Conservation (phyloP, 148 eudicot species). For the Pharnaceum exiguum region DNA sequence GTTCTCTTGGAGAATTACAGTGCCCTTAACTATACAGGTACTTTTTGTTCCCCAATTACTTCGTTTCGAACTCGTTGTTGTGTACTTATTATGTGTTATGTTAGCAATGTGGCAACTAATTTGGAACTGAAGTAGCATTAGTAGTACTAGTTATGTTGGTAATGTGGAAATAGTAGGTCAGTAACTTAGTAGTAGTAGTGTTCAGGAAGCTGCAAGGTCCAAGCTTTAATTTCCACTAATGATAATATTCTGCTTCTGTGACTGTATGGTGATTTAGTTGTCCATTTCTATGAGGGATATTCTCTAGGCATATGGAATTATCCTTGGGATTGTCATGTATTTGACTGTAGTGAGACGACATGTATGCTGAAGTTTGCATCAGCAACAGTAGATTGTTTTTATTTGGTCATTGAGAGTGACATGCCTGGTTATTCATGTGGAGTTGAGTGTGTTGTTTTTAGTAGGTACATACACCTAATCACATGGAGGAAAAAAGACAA, state of each 20-base stretch:
- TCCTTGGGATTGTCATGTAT: slow-evolving; percentile 8
- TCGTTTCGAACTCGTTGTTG: too few species aligned
- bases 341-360: background rate
- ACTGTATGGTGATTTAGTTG: slow-evolving; percentile 9
- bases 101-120: too few species aligned
- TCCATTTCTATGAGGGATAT: slow-evolving; percentile 20
- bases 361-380: background rate
- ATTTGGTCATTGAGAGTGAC: slow-evolving; percentile 8
- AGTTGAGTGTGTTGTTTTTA: background rate
- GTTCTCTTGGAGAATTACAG: slow-evolving; percentile 79
- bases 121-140: too few species aligned
- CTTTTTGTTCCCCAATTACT: background rate
- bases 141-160: too few species aligned
- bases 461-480: background rate
- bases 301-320: slow-evolving; percentile 14
- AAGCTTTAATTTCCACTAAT: background rate
- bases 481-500: background rate
- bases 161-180: background rate
- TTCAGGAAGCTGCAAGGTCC: background rate
- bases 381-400: background rate
- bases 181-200: background rate
- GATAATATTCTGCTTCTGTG: background rate
- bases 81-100: too few species aligned
- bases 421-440: background rate
- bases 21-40: slow-evolving; percentile 80